These are phyloP conservation scores for Firmiana major DNA, from an alignment of 345 rosid species.

Conservation along the genomic window DNA sequence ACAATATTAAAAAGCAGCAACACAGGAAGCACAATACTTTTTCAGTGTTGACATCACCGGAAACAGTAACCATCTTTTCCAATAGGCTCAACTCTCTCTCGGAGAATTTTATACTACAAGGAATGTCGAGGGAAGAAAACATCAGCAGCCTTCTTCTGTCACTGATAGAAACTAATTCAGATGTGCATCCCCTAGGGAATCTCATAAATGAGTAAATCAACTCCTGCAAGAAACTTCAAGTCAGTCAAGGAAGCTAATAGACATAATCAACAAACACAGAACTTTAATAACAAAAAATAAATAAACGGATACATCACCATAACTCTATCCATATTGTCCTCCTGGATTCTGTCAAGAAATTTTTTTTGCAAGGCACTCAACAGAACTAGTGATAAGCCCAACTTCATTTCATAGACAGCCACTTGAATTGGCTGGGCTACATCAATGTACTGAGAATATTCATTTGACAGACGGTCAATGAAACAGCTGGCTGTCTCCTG, in stretches of 20 bases:
- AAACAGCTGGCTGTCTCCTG: constrained; percentile 76
- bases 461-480: constrained; percentile 53
- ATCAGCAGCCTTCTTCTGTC: constrained; percentile 29
- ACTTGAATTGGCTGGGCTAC: constrained; percentile 88
- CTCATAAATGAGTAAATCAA: constrained; percentile 69
- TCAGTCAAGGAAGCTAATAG: constrained; percentile 18
- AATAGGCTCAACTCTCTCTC: constrained; percentile 47
- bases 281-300: constrained; percentile 15
- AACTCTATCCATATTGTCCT: constrained; percentile 47
- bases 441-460: constrained; percentile 65
- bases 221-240: constrained; percentile 48
- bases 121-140: constrained; percentile 31
- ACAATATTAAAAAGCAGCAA: not conserved
- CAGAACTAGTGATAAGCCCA: constrained; percentile 66
- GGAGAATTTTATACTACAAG: constrained; percentile 39
- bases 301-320: constrained; percentile 39
- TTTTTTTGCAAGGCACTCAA: constrained; percentile 43
- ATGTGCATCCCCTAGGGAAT: constrained; percentile 54
- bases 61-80: constrained; percentile 57
- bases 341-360: constrained; percentile 34
- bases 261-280: not conserved
- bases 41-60: constrained; percentile 36
- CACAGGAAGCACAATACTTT: constrained; percentile 30
- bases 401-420: constrained; percentile 83
- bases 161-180: constrained; percentile 29